Percentiles rank a stretch among this genome's conserved stretches.
These are phyloP conservation scores for Macrophomina tecta DNA, from an alignment of 2,329 filamentous ascomycete genomes.

Conservation along the genomic window DNA sequence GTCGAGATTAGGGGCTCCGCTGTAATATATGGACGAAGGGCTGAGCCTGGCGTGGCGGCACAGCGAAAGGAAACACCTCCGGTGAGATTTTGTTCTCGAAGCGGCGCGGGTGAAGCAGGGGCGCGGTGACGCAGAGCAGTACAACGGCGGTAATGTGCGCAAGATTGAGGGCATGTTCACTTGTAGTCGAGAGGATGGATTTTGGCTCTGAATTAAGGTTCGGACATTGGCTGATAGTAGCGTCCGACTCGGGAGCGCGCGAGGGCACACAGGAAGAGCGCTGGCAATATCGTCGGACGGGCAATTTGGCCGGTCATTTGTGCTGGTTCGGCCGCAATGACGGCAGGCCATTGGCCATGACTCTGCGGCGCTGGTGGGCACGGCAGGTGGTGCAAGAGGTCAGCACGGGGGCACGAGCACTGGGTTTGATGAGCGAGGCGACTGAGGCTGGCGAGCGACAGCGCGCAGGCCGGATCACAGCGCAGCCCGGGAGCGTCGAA, in stretches of 20 bases:
- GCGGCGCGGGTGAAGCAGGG: not conserved
- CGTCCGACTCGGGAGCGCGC: slow-evolving; percentile 1
- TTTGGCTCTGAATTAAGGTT: slow-evolving; percentile 23
- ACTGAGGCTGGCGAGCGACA: not conserved
- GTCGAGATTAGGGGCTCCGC: slow-evolving; percentile 14
- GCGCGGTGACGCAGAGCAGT: not conserved
- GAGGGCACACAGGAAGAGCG: not conserved
- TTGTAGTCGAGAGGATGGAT: not conserved
- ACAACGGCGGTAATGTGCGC: slow-evolving; percentile 3
- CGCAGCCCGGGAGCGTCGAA: not conserved
- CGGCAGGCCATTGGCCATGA: not conserved
- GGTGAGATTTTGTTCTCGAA: not conserved
- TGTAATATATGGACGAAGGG: slow-evolving; percentile 3
- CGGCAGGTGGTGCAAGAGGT: not conserved
- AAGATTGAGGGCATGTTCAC: slow-evolving; percentile 5
- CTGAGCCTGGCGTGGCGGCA: not conserved
- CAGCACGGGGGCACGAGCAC: not conserved
- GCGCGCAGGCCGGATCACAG: too few species aligned
- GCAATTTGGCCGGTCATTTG: not conserved
- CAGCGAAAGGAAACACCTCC: not conserved
- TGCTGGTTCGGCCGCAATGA: too few species aligned
- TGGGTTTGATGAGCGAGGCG: not conserved
- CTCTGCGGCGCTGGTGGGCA: not conserved
- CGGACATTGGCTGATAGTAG: slow-evolving; percentile 19
- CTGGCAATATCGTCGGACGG: not conserved